Percentiles rank a stretch among this genome's conserved stretches.
phyloP scores from a whole-genome alignment of 2,329 filamentous ascomycete species.

The Pestalotiopsis sp. region DNA sequence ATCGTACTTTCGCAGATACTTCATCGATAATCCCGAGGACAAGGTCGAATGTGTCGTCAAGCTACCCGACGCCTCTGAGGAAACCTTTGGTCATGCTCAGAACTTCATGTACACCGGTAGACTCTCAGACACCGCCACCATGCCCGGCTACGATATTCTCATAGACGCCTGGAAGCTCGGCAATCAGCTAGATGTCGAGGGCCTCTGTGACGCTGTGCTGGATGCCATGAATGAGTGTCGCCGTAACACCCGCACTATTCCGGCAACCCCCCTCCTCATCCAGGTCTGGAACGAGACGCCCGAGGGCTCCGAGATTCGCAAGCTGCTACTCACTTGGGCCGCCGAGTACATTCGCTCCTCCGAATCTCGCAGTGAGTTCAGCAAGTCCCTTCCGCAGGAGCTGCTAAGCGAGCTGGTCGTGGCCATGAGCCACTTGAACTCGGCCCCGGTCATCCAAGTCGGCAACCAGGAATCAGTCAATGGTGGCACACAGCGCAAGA shows the following conservation, averaged over 20 bases:
- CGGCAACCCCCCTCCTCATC: constrained; percentile 60
- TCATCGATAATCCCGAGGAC: constrained; percentile 38
- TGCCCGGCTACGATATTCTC: constrained; percentile 57
- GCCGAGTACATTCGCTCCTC: constrained; percentile 66
- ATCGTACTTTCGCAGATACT: constrained; percentile 48
- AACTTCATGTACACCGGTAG: constrained; percentile 56
- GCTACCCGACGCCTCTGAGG: constrained; percentile 48
- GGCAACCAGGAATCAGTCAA: constrained; percentile 23
- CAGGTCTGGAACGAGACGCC: constrained; percentile 66
- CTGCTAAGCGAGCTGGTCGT: constrained; percentile 66
- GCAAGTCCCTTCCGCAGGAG: constrained; percentile 62
- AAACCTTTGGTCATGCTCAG: constrained; percentile 59
- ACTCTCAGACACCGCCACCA: constrained; percentile 42
- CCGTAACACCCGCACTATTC: constrained; percentile 55
- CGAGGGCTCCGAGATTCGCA: constrained; percentile 61
- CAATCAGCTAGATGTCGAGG: constrained; percentile 52
- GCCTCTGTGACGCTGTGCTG: constrained; percentile 58
- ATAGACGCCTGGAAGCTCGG: constrained; percentile 61
- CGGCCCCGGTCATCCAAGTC: constrained; percentile 35
- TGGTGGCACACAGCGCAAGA: constrained; percentile 39
- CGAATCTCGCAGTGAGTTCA: constrained; percentile 58
- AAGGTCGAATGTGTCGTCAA: constrained; percentile 53
- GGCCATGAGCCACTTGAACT: constrained; percentile 60
- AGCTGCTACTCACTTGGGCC: constrained; percentile 62
- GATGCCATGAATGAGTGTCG: constrained; percentile 61